Percentiles rank a stretch among this genome's conserved stretches.
phyloP scores from a whole-genome alignment of 139 green algal genomes.

The Chlorella ohadii region DNA sequence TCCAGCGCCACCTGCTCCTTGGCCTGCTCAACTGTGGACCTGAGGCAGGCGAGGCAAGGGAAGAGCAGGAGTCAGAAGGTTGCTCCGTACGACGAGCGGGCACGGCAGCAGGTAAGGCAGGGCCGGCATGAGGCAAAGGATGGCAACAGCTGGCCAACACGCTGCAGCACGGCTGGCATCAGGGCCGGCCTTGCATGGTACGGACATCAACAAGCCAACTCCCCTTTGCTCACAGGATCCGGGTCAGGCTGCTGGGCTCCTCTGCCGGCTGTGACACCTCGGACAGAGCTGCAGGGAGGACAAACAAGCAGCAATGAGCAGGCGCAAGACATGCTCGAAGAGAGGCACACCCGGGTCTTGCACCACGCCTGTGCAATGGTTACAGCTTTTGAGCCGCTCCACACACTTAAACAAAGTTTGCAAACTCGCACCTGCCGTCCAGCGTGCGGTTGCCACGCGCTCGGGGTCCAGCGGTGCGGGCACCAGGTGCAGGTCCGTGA shows the following conservation, averaged over 20 bases:
- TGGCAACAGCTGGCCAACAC: no score
- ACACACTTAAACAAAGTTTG: no score
- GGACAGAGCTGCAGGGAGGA: background rate
- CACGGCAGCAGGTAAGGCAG: background rate
- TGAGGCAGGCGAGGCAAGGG: no score
- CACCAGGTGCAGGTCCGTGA: constrained; percentile 77
- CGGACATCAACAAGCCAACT: no score
- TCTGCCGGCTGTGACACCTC: background rate
- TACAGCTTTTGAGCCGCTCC: no score
- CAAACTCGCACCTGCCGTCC: no score
- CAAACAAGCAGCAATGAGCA: background rate
- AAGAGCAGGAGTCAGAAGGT: background rate
- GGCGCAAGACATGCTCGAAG: no score
- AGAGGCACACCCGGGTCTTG: no score
- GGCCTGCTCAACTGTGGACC: background rate
- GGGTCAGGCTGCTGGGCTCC: background rate
- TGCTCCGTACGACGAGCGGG: background rate
- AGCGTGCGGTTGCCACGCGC: background rate
- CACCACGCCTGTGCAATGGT: no score
- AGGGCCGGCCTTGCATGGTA: no score
- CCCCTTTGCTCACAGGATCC: background rate
- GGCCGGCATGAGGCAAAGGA: background rate
- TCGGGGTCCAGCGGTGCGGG: constrained; percentile 66
- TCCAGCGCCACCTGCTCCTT: background rate
- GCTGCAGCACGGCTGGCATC: no score